Conservation (phyloP, 2,329 filamentous ascomycete species). For the Pyricularia pennisetigena region DNA sequence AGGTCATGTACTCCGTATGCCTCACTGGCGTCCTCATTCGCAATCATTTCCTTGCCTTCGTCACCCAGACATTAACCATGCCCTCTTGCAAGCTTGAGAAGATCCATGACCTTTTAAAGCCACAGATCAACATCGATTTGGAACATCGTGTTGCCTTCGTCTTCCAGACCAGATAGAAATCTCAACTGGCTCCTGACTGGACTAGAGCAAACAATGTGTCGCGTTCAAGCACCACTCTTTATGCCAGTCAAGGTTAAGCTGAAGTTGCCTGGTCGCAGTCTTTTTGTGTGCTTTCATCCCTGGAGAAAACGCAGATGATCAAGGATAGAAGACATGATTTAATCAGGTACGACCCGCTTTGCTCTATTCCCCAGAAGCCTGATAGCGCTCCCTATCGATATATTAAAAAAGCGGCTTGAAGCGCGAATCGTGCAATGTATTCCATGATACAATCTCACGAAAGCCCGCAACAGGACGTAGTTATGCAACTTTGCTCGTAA, state of each 20-base stretch:
- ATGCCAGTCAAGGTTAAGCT: neutral
- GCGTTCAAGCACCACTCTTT: neutral
- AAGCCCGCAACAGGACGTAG: too few relatives aligned
- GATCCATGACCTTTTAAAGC: slow-evolving; percentile 48
- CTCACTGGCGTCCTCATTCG: slow-evolving; percentile 58
- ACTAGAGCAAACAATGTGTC: neutral
- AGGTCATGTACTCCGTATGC: slow-evolving; percentile 54
- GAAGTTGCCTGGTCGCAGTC: neutral
- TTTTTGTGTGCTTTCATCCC: too few relatives aligned
- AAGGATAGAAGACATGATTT: too few relatives aligned
- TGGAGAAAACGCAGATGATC: too few relatives aligned
- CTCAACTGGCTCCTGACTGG: neutral
- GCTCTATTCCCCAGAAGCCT: too few relatives aligned
- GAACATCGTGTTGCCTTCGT: slow-evolving; percentile 18
- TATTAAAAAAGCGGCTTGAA: too few relatives aligned
- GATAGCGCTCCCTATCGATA: too few relatives aligned
- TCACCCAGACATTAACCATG: slow-evolving; percentile 51
- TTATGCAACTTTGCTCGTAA: neutral
- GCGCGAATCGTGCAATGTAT: too few relatives aligned
- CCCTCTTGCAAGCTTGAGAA: slow-evolving; percentile 47
- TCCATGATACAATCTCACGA: too few relatives aligned
- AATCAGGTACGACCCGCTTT: too few relatives aligned
- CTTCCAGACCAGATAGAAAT: neutral
- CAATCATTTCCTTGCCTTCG: slow-evolving; percentile 58
- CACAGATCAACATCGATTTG: slow-evolving; percentile 47